Evolutionary conservation across 805 yeast genomes (phyloP), one percentile per base, ranked within the genome.

Genomic region (Pichia phayaonensis): DNA sequence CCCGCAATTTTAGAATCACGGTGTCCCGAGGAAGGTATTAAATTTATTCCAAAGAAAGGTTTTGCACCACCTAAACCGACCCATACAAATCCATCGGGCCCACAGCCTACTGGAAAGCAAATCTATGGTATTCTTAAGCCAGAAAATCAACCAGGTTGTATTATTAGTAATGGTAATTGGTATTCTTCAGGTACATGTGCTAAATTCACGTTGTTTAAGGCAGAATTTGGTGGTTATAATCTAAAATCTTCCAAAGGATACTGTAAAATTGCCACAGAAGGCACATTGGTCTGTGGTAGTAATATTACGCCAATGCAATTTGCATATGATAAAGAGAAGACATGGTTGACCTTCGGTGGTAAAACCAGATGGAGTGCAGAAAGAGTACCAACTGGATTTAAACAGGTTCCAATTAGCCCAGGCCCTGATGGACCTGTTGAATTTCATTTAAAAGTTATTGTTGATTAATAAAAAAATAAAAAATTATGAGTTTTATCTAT

Each of bases 81-180:
- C 0, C 49, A 53, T 12, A 56, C 64, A 8, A 54, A 57, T 13
- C 59, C 54, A 13, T 45, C 47, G 1, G 18, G 55, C 1, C 56
- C 63, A 2, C 55, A 56, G 2, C 68, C 71, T 18, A 61, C 71
- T 0, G 76, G 73, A 18, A 56, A 52, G 3, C 59, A 61, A 21
- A 49, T 57, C 1, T 54, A 62, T 45, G 90, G 88, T 1, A 72
- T 65, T 58, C 61, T 86, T 44, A 74, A 70, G 48, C 67, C 80
- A 15, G 62, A 73, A 20, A 77, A 69, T 41, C 76, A 82, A 51
- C 55, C 66, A 5, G 96, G 96, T 11, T 88, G 96, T 67, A 69
- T 92, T 52, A 92, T 90, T 60, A 79, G 86, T 53, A 86, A 80
- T 60, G 99, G 99, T 4, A 77, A 80, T 56, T 90, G 95, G 94